A percentile compares a stretch with the other conserved stretches of the same genome.
Conservation (phyloP, 2,329 filamentous ascomycete species). For the Arthrobotrys sphaeroides region DNA sequence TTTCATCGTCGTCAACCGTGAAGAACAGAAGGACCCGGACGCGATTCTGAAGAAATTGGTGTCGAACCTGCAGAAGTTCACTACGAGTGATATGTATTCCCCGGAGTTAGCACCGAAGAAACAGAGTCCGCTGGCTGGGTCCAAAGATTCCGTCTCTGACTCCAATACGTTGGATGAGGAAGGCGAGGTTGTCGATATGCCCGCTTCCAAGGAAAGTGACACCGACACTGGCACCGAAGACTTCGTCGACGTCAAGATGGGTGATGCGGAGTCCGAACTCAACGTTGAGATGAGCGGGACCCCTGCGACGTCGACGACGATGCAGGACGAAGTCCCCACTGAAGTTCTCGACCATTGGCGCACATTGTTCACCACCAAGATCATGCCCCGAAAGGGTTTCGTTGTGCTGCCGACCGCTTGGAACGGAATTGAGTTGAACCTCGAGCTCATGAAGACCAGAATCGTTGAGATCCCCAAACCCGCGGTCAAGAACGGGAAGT, state of each 20-base stretch:
- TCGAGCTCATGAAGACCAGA: conserved; percentile 54
- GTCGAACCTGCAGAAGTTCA: conserved; percentile 56
- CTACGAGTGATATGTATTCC: conserved; percentile 56
- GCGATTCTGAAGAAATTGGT: conserved; percentile 57
- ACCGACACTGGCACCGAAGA: conserved; percentile 80
- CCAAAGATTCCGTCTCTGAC: conserved; percentile 14
- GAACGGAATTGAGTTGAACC: conserved; percentile 66
- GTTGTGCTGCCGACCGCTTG: conserved; percentile 76
- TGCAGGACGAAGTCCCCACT: conserved; percentile 59
- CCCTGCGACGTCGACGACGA: conserved; percentile 30
- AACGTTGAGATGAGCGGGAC: conserved; percentile 50
- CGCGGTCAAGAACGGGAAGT: conserved; percentile 40
- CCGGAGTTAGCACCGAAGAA: conserved; percentile 42
- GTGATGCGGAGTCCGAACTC: conserved; percentile 66
- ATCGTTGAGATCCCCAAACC: conserved; percentile 53
- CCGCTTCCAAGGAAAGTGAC: conserved; percentile 57
- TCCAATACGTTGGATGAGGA: conserved; percentile 46
- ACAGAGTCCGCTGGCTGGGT: conserved; percentile 36
- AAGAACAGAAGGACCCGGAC: conserved; percentile 56
- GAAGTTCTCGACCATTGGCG: conserved; percentile 47
- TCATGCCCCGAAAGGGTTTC: conserved; percentile 67
- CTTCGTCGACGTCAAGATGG: conserved; percentile 89
- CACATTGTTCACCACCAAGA: conserved; percentile 80
- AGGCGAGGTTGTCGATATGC: conserved; percentile 56
- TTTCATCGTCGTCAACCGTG: conserved; percentile 56